Evolutionary conservation across 2,329 filamentous ascomycete species (phyloP), one percentile per base, ranked within the genome.

Genomic region (Fusarium drepaniforme): DNA sequence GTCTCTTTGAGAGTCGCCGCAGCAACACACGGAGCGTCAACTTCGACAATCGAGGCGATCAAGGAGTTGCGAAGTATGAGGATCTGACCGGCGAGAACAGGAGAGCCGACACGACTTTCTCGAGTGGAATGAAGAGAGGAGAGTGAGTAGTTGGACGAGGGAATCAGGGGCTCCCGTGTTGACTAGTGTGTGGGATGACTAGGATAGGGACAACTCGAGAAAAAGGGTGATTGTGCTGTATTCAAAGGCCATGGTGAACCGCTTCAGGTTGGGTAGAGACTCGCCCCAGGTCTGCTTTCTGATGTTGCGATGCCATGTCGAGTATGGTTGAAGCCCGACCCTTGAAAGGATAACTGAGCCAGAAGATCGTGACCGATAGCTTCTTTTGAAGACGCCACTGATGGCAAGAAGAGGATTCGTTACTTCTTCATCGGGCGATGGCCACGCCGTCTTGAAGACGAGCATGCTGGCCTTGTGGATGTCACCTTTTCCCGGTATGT

Each of bases 161-260:
- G 7, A 3, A 7, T 9, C 13, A 25, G 44, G 21, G 44, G 2
- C 16, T 46, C 21, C 23, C 13, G 7, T 25, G 13, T 5, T 5
- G 21, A 4, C 3, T 15, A 25, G 21, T 15, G 44, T 7, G 44
- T 8, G 23, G 1, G 21, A 9, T 15, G 44, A 23, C 44, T 25
- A 8, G 44, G 44, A 44, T 44, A 21, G 40, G 13, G 35, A 1
- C 5, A 21, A 18, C 5, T 18, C n/a, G 9, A 42, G 18, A n/a
- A n/a, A 42, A 33, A 12, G 30, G 11, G 28, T 30, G 28, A 30
- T 30, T 30, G 28, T 30, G 21, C 37, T 66, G 15, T 71, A 42
- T n/a, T 71, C 71, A 38, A 73, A 68, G 28, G 61, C 65, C 28
- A 73, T 64, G 5, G 57, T 64, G 30, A 68, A 60, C 44, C 65